Evolutionary conservation across 495 filamentous ascomycete genomes (phyloP).

Genomic region (Xylaria scruposa): DNA sequence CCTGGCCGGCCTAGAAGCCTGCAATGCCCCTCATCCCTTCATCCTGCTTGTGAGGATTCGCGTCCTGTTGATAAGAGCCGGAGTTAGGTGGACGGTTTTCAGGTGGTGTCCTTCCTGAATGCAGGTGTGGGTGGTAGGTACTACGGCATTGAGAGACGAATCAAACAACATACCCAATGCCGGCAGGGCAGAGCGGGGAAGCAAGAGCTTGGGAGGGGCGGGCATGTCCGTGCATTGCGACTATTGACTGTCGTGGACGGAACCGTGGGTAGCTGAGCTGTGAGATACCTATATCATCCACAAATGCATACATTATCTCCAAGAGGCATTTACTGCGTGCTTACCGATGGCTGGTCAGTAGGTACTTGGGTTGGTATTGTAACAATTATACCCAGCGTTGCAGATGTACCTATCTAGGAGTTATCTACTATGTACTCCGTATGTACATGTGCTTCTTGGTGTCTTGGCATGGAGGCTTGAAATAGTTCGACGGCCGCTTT

Average conservation of each 20-base stretch:
- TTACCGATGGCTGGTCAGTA: no score
- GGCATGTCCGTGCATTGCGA: conserved; percentile 24
- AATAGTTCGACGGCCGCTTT: no score
- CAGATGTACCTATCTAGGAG: not conserved
- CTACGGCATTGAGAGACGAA: conserved; percentile 2
- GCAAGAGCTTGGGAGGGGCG: conserved; percentile 4
- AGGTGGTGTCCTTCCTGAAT: conserved; percentile 9
- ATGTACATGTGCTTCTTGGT: no score
- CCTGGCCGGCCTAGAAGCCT: conserved; percentile 3
- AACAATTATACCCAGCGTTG: no score
- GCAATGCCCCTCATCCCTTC: not conserved
- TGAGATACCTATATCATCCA: not conserved
- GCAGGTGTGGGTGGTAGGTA: conserved; percentile 1
- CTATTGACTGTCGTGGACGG: conserved; percentile 23
- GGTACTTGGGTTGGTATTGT: no score
- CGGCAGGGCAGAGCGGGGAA: conserved; percentile 1
- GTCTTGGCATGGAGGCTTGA: not conserved
- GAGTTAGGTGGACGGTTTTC: conserved; percentile 18
- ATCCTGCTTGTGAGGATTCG: not conserved
- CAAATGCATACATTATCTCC: not conserved
- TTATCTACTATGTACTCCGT: no score
- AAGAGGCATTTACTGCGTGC: no score
- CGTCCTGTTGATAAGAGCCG: conserved; percentile 10
- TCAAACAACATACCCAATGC: not conserved
- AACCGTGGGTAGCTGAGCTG: conserved; percentile 11